Percentiles rank a stretch among this genome's conserved stretches.
These are phyloP conservation scores for Strobilomyces dryophilus DNA, from an alignment of 768 basidiomycete species.

Conservation along the genomic window DNA sequence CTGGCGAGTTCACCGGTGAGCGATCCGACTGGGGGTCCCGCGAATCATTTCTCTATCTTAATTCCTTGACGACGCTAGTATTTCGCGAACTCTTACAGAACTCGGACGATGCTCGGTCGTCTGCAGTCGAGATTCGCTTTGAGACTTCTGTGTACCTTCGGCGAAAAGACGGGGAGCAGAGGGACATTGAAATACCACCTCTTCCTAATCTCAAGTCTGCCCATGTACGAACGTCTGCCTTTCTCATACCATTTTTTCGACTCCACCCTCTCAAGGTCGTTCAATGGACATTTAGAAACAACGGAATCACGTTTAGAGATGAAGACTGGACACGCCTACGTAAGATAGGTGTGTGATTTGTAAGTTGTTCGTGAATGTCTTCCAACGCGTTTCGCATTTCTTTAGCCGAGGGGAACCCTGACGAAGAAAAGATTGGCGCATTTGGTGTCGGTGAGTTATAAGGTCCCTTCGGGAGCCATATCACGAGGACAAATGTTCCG, in stretches of 20 bases:
- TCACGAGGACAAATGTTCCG: not conserved
- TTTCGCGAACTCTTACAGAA: slow-evolving; percentile 37
- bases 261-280: slow-evolving; percentile 46
- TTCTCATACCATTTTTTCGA: not conserved
- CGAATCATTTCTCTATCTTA: too few relatives aligned
- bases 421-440: slow-evolving; percentile 94
- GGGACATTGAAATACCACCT: slow-evolving; percentile 6
- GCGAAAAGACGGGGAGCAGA: slow-evolving; percentile 11
- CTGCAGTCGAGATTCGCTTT: slow-evolving; percentile 72
- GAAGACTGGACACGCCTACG: slow-evolving; percentile 88
- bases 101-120: slow-evolving; percentile 85
- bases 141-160: slow-evolving; percentile 55
- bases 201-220: slow-evolving; percentile 64
- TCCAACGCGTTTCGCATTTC: not conserved
- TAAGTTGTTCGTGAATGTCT: not conserved
- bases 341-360: slow-evolving; percentile 64
- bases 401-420: slow-evolving; percentile 87
- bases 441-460: slow-evolving; percentile 68
- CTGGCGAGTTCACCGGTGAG: slow-evolving; percentile 80
- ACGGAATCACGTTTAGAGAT: slow-evolving; percentile 72
- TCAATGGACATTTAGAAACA: slow-evolving; percentile 83
- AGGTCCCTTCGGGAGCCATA: not conserved
- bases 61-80: slow-evolving; percentile 29
- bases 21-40: not conserved
- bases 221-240: slow-evolving; percentile 29